Evolutionary conservation across 2,329 filamentous ascomycete genomes (phyloP).

Genomic region (Verruconis gallopava): DNA sequence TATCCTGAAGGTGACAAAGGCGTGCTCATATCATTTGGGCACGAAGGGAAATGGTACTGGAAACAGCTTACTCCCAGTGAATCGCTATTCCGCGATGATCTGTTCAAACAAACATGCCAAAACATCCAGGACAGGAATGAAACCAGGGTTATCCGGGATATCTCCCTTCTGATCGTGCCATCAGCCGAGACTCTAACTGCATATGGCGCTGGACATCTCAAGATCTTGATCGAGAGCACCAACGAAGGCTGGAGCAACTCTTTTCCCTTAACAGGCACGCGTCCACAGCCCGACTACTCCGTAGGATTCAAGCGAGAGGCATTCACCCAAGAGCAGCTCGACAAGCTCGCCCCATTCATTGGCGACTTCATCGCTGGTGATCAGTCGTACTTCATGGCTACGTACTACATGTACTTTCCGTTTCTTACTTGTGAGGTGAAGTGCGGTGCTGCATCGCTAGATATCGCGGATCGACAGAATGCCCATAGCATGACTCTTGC

Average conservation of each 20-base stretch:
- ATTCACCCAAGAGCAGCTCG: slow-evolving; percentile 21
- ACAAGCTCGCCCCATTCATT: not conserved
- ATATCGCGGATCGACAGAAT: slow-evolving; percentile 16
- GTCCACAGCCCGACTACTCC: slow-evolving; percentile 33
- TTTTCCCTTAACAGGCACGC: slow-evolving; percentile 22
- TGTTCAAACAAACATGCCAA: slow-evolving; percentile 24
- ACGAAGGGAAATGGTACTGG: too few species aligned
- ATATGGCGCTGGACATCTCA: slow-evolving; percentile 11
- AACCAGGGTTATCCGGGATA: slow-evolving; percentile 26
- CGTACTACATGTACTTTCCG: slow-evolving; percentile 15
- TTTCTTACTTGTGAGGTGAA: slow-evolving; percentile 16
- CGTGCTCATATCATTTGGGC: too few species aligned
- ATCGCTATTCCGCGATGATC: slow-evolving; percentile 26
- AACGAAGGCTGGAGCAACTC: slow-evolving; percentile 17
- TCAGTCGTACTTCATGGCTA: slow-evolving; percentile 13
- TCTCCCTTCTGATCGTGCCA: slow-evolving; percentile 26
- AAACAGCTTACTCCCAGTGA: slow-evolving; percentile 21
- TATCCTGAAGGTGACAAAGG: too few species aligned
- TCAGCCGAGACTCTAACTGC: slow-evolving; percentile 27
- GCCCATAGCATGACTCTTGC: slow-evolving; percentile 12
- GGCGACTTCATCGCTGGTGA: slow-evolving; percentile 1
- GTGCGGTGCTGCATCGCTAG: slow-evolving; percentile 12
- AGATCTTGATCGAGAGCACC: not conserved
- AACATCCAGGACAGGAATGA: slow-evolving; percentile 21
- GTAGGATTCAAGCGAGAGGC: slow-evolving; percentile 28